Evolutionary conservation across 345 rosid genomes (phyloP).

Genomic region (Citrus mangshanensis): DNA sequence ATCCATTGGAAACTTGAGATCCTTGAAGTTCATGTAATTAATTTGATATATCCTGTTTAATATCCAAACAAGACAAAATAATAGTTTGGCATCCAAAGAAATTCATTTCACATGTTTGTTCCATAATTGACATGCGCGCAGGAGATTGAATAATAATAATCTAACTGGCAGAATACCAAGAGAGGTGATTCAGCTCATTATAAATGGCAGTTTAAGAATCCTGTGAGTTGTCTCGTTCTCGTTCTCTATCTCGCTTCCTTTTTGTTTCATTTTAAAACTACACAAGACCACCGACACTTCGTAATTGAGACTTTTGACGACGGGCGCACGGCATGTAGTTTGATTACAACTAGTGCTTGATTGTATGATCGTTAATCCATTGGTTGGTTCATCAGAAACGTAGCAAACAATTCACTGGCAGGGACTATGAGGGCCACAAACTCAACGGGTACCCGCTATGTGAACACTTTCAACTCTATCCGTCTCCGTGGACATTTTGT

Average conservation of each 20-base stretch:
- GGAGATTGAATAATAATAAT: constrained; percentile 42
- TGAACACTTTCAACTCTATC: too few relatives aligned
- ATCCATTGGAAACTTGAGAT: constrained; percentile 35
- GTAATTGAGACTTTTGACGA: too few relatives aligned
- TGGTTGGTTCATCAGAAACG: constrained; percentile 34
- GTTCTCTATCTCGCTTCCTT: not conserved
- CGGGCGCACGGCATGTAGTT: too few relatives aligned
- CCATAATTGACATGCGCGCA: constrained; percentile 5
- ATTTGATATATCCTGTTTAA: not conserved
- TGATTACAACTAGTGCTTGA: not conserved
- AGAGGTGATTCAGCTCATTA: constrained; percentile 25
- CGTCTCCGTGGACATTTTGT: not conserved
- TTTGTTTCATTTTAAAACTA: not conserved
- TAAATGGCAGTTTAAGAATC: constrained; percentile 22
- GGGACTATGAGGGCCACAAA: constrained; percentile 30
- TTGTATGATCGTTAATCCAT: too few relatives aligned
- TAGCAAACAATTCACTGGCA: constrained; percentile 30
- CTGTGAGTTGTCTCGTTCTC: constrained; percentile 31
- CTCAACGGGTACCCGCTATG: constrained; percentile 19
- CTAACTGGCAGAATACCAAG: constrained; percentile 39
- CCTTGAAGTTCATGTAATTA: constrained; percentile 40
- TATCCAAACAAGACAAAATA: not conserved
- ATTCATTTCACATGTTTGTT: not conserved
- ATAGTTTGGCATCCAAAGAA: not conserved
- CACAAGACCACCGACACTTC: too few relatives aligned